Evolutionary conservation across 1,139 yeast genomes (phyloP).

Genomic region (Geotrichum armillariae): DNA sequence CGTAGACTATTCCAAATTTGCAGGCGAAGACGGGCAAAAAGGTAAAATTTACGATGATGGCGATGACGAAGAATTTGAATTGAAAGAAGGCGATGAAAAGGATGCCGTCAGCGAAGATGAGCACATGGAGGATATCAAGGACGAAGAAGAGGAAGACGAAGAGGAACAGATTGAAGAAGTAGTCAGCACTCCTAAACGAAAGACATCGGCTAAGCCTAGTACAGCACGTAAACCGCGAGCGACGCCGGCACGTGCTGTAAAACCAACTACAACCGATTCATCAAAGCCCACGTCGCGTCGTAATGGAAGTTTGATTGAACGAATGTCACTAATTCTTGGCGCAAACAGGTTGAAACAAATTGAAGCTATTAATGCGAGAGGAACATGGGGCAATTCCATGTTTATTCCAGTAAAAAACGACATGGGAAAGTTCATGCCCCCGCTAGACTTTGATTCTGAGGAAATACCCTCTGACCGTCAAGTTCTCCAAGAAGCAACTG

Average conservation of each 20-base stretch:
- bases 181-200: constrained; percentile 4
- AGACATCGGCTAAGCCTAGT: constrained; percentile 4
- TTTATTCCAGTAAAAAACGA: constrained; percentile 32
- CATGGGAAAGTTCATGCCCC: constrained; percentile 20
- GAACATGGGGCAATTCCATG: constrained; percentile 40
- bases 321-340: constrained; percentile 42
- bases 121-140: constrained; percentile 13
- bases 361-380: constrained; percentile 38
- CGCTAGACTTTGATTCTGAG: constrained; percentile 8
- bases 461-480: constrained; percentile 1
- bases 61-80: constrained; percentile 17
- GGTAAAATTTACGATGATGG: constrained; percentile 20
- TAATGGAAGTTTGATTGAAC: constrained; percentile 38
- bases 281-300: constrained; percentile 37
- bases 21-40: constrained; percentile 22
- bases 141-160: constrained; percentile 21
- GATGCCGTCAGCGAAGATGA: background rate
- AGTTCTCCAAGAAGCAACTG: background rate
- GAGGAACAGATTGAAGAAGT: too few relatives aligned
- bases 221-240: constrained; percentile 3
- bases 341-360: constrained; percentile 37
- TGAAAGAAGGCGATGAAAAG: background rate
- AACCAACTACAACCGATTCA: constrained; percentile 21
- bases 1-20: constrained; percentile 30
- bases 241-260: background rate